A percentile compares a stretch with the other conserved stretches of the same genome.
Conservation (phyloP, 257 asterid genomes). For the Solanum pennellii region DNA sequence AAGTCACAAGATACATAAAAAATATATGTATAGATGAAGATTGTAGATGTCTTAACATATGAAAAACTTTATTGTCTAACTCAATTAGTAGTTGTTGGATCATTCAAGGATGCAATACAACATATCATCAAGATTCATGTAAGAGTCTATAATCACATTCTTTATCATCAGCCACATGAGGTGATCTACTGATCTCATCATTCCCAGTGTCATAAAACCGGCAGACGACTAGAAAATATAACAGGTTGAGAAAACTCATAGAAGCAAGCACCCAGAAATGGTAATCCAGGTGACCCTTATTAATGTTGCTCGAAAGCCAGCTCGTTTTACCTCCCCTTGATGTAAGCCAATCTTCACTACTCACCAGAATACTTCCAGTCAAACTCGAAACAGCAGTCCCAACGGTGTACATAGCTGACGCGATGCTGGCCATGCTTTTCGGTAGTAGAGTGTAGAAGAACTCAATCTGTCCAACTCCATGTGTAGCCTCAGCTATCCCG, state of each 20-base stretch:
- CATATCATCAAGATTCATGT: not conserved
- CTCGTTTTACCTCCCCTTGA: not conserved
- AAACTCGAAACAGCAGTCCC: slow-evolving; percentile 3
- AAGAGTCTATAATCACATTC: not conserved
- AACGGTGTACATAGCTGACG: not conserved
- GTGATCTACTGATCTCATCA: not conserved
- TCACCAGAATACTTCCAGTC: slow-evolving; percentile 5
- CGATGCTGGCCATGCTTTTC: slow-evolving; percentile 14
- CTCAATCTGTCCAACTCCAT: slow-evolving; percentile 6
- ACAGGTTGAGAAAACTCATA: not conserved
- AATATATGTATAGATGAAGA: no score
- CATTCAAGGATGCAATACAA: no score
- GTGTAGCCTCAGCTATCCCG: slow-evolving; percentile 5
- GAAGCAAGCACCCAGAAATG: slow-evolving; percentile 4
- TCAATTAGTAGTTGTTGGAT: no score
- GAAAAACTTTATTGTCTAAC: no score
- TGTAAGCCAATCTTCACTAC: not conserved
- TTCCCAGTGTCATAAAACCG: not conserved
- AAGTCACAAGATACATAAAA: no score
- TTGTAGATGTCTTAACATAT: no score
- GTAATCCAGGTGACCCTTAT: slow-evolving; percentile 11
- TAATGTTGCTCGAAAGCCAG: slow-evolving; percentile 14
- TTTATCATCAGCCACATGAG: not conserved
- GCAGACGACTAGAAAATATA: not conserved
- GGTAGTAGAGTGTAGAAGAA: slow-evolving; percentile 7